phyloP scores from a whole-genome alignment of 2,329 filamentous ascomycete species.

The Herpotrichia juniperi region DNA sequence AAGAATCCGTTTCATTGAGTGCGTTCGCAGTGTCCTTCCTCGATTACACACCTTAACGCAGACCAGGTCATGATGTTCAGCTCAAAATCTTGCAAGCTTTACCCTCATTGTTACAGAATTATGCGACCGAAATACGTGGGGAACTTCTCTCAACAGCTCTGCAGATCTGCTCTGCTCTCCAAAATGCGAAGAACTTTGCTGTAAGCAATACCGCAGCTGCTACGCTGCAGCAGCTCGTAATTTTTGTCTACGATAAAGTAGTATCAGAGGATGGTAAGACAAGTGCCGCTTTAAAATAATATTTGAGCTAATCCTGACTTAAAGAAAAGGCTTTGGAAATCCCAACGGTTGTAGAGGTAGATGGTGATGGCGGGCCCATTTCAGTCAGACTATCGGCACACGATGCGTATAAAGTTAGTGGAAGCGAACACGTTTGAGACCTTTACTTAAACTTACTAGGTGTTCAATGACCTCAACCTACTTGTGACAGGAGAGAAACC shows the following conservation, averaged over 20 bases:
- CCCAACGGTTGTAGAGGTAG: slow-evolving; percentile 69
- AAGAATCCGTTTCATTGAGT: slow-evolving; percentile 77
- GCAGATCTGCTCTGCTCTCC: slow-evolving; percentile 89
- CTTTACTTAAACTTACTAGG: slow-evolving; percentile 49
- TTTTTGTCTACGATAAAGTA: slow-evolving; percentile 92
- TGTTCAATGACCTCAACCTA: slow-evolving; percentile 89
- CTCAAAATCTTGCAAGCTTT: slow-evolving; percentile 94
- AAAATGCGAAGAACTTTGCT: slow-evolving; percentile 89
- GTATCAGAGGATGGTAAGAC: slow-evolving; percentile 76
- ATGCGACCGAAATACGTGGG: slow-evolving; percentile 78
- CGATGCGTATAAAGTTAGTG: slow-evolving; percentile 76
- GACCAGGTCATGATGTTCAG: slow-evolving; percentile 78
- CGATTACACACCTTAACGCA: not conserved
- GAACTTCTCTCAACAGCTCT: slow-evolving; percentile 81
- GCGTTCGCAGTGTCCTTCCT: slow-evolving; percentile 38
- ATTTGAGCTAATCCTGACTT: not conserved
- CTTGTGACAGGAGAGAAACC: slow-evolving; percentile 84
- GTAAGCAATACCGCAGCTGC: slow-evolving; percentile 96
- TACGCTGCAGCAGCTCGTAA: slow-evolving; percentile 92
- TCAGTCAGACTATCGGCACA: slow-evolving; percentile 76
- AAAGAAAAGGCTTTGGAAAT: slow-evolving; percentile 54
- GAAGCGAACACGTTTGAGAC: not conserved
- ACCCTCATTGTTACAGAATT: slow-evolving; percentile 88
- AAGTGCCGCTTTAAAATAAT: not conserved
- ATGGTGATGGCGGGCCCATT: slow-evolving; percentile 67